Evolutionary conservation across 1,284 basidiomycete genomes (phyloP).

Genomic region (Kalmanozyma brasiliensis): DNA sequence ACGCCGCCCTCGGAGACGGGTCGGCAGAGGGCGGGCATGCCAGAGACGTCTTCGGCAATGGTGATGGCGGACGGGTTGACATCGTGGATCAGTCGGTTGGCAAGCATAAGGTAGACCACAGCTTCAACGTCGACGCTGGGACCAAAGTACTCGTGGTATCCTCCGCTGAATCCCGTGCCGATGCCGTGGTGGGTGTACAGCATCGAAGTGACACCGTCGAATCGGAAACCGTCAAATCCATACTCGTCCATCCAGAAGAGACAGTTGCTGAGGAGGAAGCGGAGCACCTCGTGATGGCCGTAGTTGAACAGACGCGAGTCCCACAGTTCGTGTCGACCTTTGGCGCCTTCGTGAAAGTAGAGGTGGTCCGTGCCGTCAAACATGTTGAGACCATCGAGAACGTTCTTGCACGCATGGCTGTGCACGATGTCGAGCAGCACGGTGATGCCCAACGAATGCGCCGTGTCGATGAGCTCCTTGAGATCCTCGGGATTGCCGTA

Average conservation of each 20-base stretch:
- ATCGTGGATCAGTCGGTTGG: slow-evolving; percentile 87
- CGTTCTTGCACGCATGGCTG: slow-evolving; percentile 97
- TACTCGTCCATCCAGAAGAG: slow-evolving; percentile 96
- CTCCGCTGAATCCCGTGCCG: slow-evolving; percentile 94
- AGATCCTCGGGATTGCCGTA: slow-evolving; percentile 89
- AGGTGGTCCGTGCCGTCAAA: slow-evolving; percentile 96
- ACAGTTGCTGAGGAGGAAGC: slow-evolving; percentile 93
- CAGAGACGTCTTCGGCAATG: slow-evolving; percentile 97
- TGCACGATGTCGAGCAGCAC: slow-evolving; percentile 96
- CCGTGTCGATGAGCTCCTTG: slow-evolving; percentile 92
- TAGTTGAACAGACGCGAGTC: slow-evolving; percentile 92
- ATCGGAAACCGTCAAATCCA: slow-evolving; percentile 95
- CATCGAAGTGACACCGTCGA: slow-evolving; percentile 99
- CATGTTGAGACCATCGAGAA: slow-evolving; percentile 91
- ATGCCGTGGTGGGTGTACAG: slow-evolving; percentile 98
- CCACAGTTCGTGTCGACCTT: slow-evolving; percentile 94
- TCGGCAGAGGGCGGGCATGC: slow-evolving; percentile 93
- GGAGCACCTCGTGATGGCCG: slow-evolving; percentile 88
- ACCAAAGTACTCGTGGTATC: slow-evolving; percentile 98
- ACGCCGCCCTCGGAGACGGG: slow-evolving; percentile 85
- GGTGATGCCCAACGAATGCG: slow-evolving; percentile 89
- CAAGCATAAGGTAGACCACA: slow-evolving; percentile 95
- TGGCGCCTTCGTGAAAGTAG: slow-evolving; percentile 93
- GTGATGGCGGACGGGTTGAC: slow-evolving; percentile 84
- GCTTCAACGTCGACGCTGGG: slow-evolving; percentile 84